These are phyloP conservation scores for Tylopilus balloui DNA, from an alignment of 768 basidiomycete genomes.

Conservation along the genomic window DNA sequence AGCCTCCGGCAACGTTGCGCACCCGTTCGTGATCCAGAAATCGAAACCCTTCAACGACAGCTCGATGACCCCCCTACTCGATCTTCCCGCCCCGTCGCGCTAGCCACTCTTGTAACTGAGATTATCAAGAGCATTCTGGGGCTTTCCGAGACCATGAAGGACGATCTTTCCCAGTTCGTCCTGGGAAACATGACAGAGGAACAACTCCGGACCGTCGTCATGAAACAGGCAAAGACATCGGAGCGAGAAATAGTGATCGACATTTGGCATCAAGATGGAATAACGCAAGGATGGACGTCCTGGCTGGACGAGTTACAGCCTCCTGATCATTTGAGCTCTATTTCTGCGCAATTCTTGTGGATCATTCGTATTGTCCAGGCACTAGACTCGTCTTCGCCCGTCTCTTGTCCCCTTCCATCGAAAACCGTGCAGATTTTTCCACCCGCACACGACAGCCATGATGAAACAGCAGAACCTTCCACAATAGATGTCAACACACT, in stretches of 20 bases:
- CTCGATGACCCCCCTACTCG: constrained; percentile 32
- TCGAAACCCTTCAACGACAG: constrained; percentile 41
- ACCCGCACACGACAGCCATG: background rate
- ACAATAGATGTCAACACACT: constrained; percentile 38
- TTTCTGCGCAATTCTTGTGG: constrained; percentile 36
- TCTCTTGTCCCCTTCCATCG: constrained; percentile 30
- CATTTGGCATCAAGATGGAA: constrained; percentile 40
- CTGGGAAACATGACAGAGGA: constrained; percentile 63
- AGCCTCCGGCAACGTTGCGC: constrained; percentile 61
- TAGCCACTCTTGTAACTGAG: constrained; percentile 48
- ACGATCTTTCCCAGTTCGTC: constrained; percentile 61
- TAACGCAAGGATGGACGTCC: constrained; percentile 19
- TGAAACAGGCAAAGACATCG: constrained; percentile 47
- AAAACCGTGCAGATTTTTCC: constrained; percentile 11
- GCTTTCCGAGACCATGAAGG: constrained; percentile 60
- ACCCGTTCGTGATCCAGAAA: constrained; percentile 53
- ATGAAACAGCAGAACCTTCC: background rate
- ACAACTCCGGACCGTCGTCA: constrained; percentile 47
- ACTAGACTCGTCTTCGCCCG: constrained; percentile 42
- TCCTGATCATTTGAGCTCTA: constrained; percentile 6
- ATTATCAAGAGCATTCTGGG: constrained; percentile 45
- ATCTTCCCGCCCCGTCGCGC: constrained; percentile 23
- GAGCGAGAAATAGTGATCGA: constrained; percentile 54
- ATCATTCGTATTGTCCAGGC: constrained; percentile 44
- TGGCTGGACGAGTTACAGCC: constrained; percentile 19